Evolutionary conservation across 139 green algal genomes (phyloP), one percentile per base, ranked within the genome.

Genomic region (Asterochloris erici): DNA sequence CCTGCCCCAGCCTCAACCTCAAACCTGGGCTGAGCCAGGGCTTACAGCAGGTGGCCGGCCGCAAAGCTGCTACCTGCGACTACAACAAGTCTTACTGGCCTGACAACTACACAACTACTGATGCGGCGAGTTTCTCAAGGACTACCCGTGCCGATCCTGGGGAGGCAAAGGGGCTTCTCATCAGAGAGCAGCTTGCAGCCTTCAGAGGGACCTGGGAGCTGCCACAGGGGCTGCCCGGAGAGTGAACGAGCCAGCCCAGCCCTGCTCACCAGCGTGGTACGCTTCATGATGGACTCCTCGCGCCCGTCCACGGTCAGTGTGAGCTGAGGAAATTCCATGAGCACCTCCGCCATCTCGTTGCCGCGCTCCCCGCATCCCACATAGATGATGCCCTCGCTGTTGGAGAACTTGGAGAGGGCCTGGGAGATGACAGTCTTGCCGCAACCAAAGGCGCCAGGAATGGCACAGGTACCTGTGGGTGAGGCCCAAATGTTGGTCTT

Each of bases 361-460:
- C 96, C 96, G 64, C 96, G 91, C 90, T 99, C 96, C 71, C 97
- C 97, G 85, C 97, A 99, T 63, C 97, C 97, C 17, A 99, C 97
- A 84, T 99, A 99, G 85, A 99, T 97, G 87, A 99, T 98, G 71
- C 96, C 97, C 79, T 99, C 97, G 1, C 90, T 94, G 93, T 99
- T 99, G 64, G 92, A 98, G 89, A 97, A 99, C 90, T 99, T 99
- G 68, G 94, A 98, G 73, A 99, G 90, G 27, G 97, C 97, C 88
- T 99, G 97, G 24, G 88, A 96, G 84, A 99, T 99, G 76, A 99
- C 97, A 23, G 97, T 99, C 90, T 99, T 99, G 81, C 97, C 97
- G 87, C 97, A 99, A 17, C 97, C 97, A 83, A 99, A 99, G 13
- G 97, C 97, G 68, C 97, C 97, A 15, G 97, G 97, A 78, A 99